A percentile compares a stretch with the other conserved stretches of the same genome.
Conservation (phyloP, 2,329 filamentous ascomycete species). For the Domatiomyces catenatus region DNA sequence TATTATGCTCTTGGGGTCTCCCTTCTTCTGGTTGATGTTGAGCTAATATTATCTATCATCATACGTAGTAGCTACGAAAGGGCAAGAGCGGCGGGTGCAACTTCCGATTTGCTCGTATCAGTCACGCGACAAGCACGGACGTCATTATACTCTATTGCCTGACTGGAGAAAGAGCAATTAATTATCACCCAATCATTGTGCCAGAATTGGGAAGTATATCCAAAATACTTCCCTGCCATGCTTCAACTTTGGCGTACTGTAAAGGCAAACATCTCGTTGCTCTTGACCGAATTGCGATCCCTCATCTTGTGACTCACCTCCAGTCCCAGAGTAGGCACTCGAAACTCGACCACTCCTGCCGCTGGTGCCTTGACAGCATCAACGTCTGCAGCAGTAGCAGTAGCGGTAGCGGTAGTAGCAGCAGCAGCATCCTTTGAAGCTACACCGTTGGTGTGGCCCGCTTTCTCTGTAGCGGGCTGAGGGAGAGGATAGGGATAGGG, state of each 20-base stretch:
- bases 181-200: too few species aligned
- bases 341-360: conserved; percentile 40
- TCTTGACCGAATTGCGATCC: conserved; percentile 33
- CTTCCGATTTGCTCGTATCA: too few species aligned
- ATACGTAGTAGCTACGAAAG: too few species aligned
- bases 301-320: conserved; percentile 39
- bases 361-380: conserved; percentile 19
- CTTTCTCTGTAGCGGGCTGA: conserved; percentile 29
- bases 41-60: too few species aligned
- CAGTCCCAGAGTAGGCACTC: conserved; percentile 43
- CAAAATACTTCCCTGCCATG: not conserved
- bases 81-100: too few species aligned
- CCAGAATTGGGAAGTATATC: too few species aligned
- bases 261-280: conserved; percentile 42
- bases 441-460: conserved; percentile 33
- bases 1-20: too few species aligned
- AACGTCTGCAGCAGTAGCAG: not conserved
- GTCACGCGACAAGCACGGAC: too few species aligned
- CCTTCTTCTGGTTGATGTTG: too few species aligned
- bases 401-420: conserved; percentile 10
- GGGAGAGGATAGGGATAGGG: conserved; percentile 43
- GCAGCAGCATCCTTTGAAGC: conserved; percentile 22
- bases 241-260: conserved; percentile 14
- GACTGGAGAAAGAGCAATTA: too few species aligned
- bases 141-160: too few species aligned